phyloP scores from a whole-genome alignment of 768 basidiomycete genomes.

The Termitomyces sp. region DNA sequence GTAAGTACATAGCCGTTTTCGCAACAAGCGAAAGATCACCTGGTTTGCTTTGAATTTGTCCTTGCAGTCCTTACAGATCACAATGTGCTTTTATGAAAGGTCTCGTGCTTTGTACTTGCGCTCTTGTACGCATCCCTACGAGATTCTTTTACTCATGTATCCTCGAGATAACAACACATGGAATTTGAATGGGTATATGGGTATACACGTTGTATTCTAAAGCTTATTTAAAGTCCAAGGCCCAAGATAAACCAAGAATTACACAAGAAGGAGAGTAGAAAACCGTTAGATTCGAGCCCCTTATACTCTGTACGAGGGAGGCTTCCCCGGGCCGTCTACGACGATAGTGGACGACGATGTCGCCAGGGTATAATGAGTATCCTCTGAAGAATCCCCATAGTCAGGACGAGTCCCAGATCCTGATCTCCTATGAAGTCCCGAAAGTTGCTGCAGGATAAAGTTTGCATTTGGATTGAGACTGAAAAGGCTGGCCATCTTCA shows the following conservation, averaged over 20 bases:
- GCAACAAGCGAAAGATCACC: constrained; percentile 1
- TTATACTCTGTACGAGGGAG: neutral
- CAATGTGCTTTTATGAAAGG: neutral
- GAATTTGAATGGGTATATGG: neutral
- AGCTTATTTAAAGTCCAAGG: neutral
- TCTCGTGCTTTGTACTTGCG: neutral
- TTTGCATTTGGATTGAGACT: neutral
- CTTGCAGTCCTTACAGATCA: neutral
- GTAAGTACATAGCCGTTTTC: neutral
- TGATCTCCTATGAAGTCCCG: constrained; percentile 5
- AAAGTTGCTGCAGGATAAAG: neutral
- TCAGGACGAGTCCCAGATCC: neutral
- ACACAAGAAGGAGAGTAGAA: neutral
- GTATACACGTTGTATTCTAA: neutral
- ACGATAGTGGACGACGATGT: neutral
- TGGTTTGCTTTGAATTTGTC: neutral
- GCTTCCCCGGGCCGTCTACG: neutral
- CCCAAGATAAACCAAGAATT: neutral
- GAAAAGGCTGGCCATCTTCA: neutral
- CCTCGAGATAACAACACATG: no score
- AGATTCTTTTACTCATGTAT: neutral
- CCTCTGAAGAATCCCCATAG: neutral
- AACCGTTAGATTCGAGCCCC: no score
- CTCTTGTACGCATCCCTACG: neutral
- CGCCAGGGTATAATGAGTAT: neutral